Percentiles rank a stretch among this genome's conserved stretches.
These are phyloP conservation scores for Limonium bicolor DNA, from an alignment of 148 eudicot species.

Conservation along the genomic window DNA sequence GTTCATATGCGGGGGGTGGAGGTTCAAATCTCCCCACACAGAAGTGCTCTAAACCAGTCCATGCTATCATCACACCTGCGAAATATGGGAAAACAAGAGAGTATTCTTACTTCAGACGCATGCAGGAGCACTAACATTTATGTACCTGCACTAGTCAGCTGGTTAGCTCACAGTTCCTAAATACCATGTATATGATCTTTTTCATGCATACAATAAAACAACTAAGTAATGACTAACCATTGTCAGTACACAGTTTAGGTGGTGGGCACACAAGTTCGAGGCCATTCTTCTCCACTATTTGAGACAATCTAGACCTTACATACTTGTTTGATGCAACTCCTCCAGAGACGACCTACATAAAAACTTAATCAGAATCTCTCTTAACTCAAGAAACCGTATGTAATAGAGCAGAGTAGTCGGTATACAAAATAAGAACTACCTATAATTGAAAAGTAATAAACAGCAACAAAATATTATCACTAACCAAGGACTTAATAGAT, in stretches of 20 bases:
- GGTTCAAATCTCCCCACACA: slow-evolving; percentile 89
- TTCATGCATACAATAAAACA: too few relatives aligned
- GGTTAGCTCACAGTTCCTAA: too few relatives aligned
- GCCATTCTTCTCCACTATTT: slow-evolving; percentile 38
- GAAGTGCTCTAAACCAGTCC: slow-evolving; percentile 95
- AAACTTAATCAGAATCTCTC: neutral
- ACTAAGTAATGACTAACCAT: slow-evolving; percentile 63
- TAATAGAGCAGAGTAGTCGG: too few relatives aligned
- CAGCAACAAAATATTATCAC: too few relatives aligned
- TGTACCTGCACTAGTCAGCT: too few relatives aligned
- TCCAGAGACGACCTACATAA: slow-evolving; percentile 80
- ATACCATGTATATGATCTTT: too few relatives aligned
- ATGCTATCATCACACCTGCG: slow-evolving; percentile 94
- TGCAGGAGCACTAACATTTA: too few relatives aligned
- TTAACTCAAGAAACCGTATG: neutral
- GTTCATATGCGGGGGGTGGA: slow-evolving; percentile 72
- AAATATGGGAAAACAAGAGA: slow-evolving; percentile 8
- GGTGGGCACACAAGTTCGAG: slow-evolving; percentile 92
- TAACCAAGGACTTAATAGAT: slow-evolving; percentile 63
- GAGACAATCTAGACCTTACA: slow-evolving; percentile 64
- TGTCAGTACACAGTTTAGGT: slow-evolving; percentile 94
- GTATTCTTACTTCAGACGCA: too few relatives aligned
- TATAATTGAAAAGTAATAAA: too few relatives aligned
- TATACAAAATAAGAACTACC: too few relatives aligned
- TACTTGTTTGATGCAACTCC: slow-evolving; percentile 93